phyloP scores from a whole-genome alignment of 495 filamentous ascomycete genomes.

The Eremomyces bilateralis region DNA sequence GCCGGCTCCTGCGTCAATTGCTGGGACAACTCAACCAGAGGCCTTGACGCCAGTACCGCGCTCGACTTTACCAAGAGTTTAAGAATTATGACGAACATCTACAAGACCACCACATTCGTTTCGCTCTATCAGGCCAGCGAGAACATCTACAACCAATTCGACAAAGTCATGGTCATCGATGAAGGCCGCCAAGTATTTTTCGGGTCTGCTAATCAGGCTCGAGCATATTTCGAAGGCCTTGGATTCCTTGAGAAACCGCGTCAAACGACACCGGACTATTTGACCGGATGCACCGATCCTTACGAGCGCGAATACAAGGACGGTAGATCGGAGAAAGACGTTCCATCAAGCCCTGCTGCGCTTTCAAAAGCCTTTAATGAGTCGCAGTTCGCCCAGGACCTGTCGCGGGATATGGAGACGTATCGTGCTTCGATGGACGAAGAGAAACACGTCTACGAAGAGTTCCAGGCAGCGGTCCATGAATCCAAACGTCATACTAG shows the following conservation, averaged over 20 bases:
- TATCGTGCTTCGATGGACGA: conserved; percentile 38
- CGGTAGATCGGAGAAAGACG: conserved; percentile 35
- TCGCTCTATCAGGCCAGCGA: conserved; percentile 70
- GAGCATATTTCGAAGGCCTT: conserved; percentile 59
- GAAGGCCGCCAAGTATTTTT: conserved; percentile 63
- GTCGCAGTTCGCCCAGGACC: conserved; percentile 31
- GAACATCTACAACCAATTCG: conserved; percentile 67
- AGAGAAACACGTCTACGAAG: conserved; percentile 43
- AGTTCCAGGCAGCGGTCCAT: conserved; percentile 53
- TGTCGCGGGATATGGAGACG: conserved; percentile 41
- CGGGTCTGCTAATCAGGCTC: conserved; percentile 45
- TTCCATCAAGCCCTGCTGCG: conserved; percentile 40
- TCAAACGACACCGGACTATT: conserved; percentile 68
- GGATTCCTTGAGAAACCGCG: conserved; percentile 61
- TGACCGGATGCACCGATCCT: conserved; percentile 67
- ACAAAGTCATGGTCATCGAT: conserved; percentile 73
- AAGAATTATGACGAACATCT: conserved; percentile 55
- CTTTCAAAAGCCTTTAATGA: conserved; percentile 46
- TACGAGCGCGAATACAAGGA: conserved; percentile 58
- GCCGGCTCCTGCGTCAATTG: conserved; percentile 49
- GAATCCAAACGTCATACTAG: conserved; percentile 58
- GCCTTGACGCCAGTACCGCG: conserved; percentile 65
- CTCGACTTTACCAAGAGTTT: conserved; percentile 55
- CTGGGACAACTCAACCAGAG: conserved; percentile 74
- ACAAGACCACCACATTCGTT: conserved; percentile 59